Conservation (phyloP, 129 eudicot species). For the Scalesia atractyloides region DNA sequence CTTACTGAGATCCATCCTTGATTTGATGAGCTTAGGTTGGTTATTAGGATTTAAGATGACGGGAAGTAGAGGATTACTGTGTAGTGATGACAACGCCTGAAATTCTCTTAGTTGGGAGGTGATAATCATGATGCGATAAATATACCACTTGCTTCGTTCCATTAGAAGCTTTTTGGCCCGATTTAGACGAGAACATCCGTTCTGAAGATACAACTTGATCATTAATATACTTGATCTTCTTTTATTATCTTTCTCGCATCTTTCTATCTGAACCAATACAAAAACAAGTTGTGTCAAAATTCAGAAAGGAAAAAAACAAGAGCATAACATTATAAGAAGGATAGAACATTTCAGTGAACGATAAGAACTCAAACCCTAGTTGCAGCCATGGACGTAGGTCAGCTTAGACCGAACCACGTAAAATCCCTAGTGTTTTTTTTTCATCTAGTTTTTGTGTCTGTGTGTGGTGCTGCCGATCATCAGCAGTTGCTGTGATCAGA, state of each 20-base stretch:
- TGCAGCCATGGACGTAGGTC: too few relatives aligned
- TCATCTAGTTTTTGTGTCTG: too few relatives aligned
- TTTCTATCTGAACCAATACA: conserved; percentile 62
- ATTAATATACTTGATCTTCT: conserved; percentile 64
- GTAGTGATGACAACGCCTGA: conserved; percentile 88
- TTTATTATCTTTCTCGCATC: conserved; percentile 78
- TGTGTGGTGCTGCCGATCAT: too few relatives aligned
- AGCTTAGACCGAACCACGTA: too few relatives aligned
- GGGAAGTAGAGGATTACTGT: conserved; percentile 78
- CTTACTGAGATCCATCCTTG: conserved; percentile 48
- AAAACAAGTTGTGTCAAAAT: conserved; percentile 1
- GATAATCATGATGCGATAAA: conserved; percentile 78
- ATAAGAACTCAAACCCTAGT: neutral
- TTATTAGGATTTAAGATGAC: conserved; percentile 62
- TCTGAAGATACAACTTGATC: conserved; percentile 78
- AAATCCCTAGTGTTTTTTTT: too few relatives aligned
- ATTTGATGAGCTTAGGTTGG: conserved; percentile 30
- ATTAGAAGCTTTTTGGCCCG: conserved; percentile 80
- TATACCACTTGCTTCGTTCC: conserved; percentile 94
- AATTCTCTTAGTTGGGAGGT: conserved; percentile 94
- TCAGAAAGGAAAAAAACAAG: neutral
- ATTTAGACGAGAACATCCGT: conserved; percentile 73
- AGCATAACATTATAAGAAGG: neutral
- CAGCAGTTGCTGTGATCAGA: too few relatives aligned
- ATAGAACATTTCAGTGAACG: neutral